Conservation (phyloP, 1,139 yeast genomes). For the Suhomyces coccinellae region DNA sequence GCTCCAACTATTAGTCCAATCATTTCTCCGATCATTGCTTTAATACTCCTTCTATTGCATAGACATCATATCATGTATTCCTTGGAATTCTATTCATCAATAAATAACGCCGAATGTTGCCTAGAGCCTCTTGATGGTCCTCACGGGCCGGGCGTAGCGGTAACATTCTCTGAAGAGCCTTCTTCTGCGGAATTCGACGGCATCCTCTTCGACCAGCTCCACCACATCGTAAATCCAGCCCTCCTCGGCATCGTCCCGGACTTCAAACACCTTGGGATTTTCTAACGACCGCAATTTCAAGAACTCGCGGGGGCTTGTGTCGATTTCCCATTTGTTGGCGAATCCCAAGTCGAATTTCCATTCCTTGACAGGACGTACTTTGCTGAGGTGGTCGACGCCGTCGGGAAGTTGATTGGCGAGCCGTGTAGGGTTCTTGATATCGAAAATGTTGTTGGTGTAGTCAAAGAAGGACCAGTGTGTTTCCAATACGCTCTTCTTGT, state of each 20-base stretch:
- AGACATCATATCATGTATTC: background rate
- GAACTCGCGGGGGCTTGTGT: conserved; percentile 55
- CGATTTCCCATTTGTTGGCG: conserved; percentile 68
- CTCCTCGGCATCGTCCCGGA: conserved; percentile 36
- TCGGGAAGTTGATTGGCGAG: conserved; percentile 60
- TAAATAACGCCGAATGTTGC: background rate
- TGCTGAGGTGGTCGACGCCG: conserved; percentile 58
- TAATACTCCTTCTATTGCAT: background rate
- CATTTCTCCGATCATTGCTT: too few relatives aligned
- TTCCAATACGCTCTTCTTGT: conserved; percentile 62
- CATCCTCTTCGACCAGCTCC: conserved; percentile 18
- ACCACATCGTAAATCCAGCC: conserved; percentile 46
- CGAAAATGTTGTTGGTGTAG: conserved; percentile 49
- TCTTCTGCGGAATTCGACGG: conserved; percentile 53
- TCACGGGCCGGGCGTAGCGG: conserved; percentile 32
- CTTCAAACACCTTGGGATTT: conserved; percentile 10
- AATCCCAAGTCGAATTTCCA: conserved; percentile 68
- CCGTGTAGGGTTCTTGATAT: conserved; percentile 49
- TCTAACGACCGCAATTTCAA: conserved; percentile 45
- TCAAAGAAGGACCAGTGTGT: conserved; percentile 50
- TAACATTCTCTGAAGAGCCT: conserved; percentile 52
- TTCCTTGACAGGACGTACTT: conserved; percentile 65
- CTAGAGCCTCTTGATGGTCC: conserved; percentile 10
- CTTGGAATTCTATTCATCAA: background rate
- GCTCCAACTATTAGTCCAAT: too few relatives aligned